Conservation (phyloP, 352 stramenopile genomes). For the Phytopythium delawarense region DNA sequence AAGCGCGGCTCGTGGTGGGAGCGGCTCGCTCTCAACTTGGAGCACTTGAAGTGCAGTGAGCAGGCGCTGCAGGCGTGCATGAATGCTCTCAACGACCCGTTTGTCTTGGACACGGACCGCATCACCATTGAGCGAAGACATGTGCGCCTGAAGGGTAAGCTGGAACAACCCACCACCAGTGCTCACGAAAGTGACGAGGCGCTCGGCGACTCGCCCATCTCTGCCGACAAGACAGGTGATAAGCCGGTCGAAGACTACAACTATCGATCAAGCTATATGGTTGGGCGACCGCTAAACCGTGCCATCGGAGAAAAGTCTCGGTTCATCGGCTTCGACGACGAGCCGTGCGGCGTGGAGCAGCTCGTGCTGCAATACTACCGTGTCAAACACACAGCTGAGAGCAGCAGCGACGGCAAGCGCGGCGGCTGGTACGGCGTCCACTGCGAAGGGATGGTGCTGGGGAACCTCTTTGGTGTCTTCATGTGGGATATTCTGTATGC, state of each 20-base stretch:
- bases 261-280: slow-evolving; percentile 46
- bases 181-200: background rate
- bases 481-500: slow-evolving; percentile 88
- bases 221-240: background rate
- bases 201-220: background rate
- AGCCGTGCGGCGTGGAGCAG: slow-evolving; percentile 80
- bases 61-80: slow-evolving; percentile 44
- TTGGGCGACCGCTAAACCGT: slow-evolving; percentile 72
- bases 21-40: slow-evolving; percentile 65
- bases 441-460: slow-evolving; percentile 68
- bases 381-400: slow-evolving; percentile 16
- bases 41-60: slow-evolving; percentile 59
- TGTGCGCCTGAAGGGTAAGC: slow-evolving; percentile 36
- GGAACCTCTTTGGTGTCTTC: slow-evolving; percentile 80
- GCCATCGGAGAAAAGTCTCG: slow-evolving; percentile 74
- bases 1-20: slow-evolving; percentile 78
- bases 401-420: background rate
- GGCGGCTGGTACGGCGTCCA: slow-evolving; percentile 86
- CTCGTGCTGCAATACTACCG: slow-evolving; percentile 80
- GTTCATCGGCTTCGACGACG: slow-evolving; percentile 87
- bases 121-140: slow-evolving; percentile 49
- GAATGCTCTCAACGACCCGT: slow-evolving; percentile 49
- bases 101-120: slow-evolving; percentile 51
- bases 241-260: slow-evolving; percentile 17
- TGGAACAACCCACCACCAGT: background rate